phyloP scores from a whole-genome alignment of 192 early-diverging fungal species.

The Entophlyctis luteolus region DNA sequence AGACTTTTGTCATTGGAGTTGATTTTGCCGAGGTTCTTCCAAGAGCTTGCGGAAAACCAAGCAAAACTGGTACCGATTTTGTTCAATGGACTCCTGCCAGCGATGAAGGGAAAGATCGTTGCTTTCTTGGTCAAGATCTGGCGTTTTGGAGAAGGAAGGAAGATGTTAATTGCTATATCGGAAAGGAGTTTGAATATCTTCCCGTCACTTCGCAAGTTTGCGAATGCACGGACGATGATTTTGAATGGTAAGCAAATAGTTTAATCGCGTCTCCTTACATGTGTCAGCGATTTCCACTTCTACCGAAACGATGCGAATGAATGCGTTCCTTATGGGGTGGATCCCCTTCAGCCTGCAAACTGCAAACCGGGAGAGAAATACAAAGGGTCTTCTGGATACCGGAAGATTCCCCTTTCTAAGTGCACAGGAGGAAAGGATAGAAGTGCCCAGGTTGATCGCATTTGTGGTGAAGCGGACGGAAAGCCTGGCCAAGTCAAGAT shows the following conservation, averaged over 20 bases:
- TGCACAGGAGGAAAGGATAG: conserved; percentile 75
- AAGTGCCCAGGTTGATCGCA: conserved; percentile 56
- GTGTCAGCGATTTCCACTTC: conserved; percentile 63
- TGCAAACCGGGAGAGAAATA: conserved; percentile 70
- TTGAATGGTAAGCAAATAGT: conserved; percentile 65
- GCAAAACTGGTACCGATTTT: conserved; percentile 71
- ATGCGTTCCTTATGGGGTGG: conserved; percentile 65
- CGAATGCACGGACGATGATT: conserved; percentile 74
- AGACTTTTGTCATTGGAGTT: conserved; percentile 44
- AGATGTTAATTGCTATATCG: conserved; percentile 65
- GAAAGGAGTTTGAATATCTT: conserved; percentile 57
- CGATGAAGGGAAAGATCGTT: conserved; percentile 47
- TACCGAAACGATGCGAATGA: conserved; percentile 63
- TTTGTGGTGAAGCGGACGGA: conserved; percentile 55
- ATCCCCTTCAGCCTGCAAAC: conserved; percentile 69
- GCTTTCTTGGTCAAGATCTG: conserved; percentile 57
- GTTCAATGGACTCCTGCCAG: conserved; percentile 68
- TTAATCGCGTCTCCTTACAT: not conserved
- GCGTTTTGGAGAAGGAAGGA: conserved; percentile 73
- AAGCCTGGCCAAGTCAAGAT: conserved; percentile 24
- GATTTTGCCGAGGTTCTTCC: conserved; percentile 55
- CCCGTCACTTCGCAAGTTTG: conserved; percentile 55
- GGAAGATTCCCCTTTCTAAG: conserved; percentile 65
- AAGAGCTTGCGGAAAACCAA: conserved; percentile 36
- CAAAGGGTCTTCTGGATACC: conserved; percentile 74